Evolutionary conservation across 2,329 filamentous ascomycete species (phyloP).

Genomic region (Myriangium duriaei): DNA sequence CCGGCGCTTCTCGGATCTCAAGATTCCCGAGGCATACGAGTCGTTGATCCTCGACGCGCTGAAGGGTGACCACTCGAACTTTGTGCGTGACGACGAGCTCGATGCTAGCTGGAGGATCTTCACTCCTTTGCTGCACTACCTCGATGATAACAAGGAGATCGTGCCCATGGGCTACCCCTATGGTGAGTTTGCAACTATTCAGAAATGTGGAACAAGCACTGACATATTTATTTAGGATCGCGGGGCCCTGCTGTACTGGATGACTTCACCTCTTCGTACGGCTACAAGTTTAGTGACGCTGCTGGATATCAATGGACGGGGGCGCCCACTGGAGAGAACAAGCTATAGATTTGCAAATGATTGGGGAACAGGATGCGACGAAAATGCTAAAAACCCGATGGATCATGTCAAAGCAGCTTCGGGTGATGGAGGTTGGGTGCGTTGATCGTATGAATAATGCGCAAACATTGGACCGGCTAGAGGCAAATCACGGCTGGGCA

Average conservation of each 20-base stretch:
- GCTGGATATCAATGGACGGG: slow-evolving; percentile 86
- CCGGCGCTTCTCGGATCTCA: slow-evolving; percentile 94
- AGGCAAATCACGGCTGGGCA: too few species aligned
- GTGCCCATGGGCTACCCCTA: slow-evolving; percentile 99
- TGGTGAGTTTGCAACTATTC: slow-evolving; percentile 50
- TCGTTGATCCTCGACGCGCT: slow-evolving; percentile 92
- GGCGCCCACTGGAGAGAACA: slow-evolving; percentile 63
- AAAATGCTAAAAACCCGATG: too few species aligned
- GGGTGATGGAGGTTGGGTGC: too few species aligned
- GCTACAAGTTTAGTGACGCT: slow-evolving; percentile 97
- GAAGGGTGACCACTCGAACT: slow-evolving; percentile 99
- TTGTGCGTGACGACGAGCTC: slow-evolving; percentile 90
- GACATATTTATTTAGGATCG: slow-evolving; percentile 51
- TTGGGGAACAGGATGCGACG: too few species aligned
- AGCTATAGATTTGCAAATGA: slow-evolving; percentile 55
- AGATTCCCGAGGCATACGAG: slow-evolving; percentile 98
- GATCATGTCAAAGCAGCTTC: too few species aligned
- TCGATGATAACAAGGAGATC: slow-evolving; percentile 98
- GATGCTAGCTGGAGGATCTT: slow-evolving; percentile 99
- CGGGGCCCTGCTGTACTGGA: slow-evolving; percentile 92
- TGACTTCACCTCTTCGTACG: slow-evolving; percentile 95
- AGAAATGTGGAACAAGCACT: neutral
- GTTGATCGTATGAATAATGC: too few species aligned
- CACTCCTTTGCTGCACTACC: slow-evolving; percentile 90
- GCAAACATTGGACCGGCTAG: too few species aligned